A percentile compares a stretch with the other conserved stretches of the same genome.
These are phyloP conservation scores for Trametes gibbosa DNA, from an alignment of 768 basidiomycete genomes.

Conservation along the genomic window DNA sequence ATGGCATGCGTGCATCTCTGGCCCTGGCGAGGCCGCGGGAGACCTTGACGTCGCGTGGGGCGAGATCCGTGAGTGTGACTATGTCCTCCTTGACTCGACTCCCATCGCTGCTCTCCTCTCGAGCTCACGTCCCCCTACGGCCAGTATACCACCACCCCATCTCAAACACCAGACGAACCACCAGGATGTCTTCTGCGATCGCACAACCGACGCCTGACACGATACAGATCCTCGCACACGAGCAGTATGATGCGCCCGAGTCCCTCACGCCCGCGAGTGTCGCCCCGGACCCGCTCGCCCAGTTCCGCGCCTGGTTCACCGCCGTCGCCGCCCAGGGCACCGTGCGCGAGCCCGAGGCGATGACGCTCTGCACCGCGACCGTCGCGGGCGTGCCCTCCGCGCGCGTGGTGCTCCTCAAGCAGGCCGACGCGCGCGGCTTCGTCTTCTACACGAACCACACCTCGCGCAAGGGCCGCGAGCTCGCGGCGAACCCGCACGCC, in stretches of 20 bases:
- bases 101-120: not conserved
- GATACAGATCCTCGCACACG: conserved; percentile 67
- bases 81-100: conserved; percentile 13
- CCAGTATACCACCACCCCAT: not conserved
- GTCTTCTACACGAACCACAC: conserved; percentile 97
- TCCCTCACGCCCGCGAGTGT: conserved; percentile 62
- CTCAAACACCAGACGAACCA: not conserved
- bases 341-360: conserved; percentile 87
- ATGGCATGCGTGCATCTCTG: not conserved
- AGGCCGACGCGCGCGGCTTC: conserved; percentile 86
- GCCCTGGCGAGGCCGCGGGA: not conserved
- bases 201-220: conserved; percentile 50
- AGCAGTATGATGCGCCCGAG: conserved; percentile 73
- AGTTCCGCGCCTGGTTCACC: conserved; percentile 87
- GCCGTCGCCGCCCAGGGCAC: conserved; percentile 48
- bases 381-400: conserved; percentile 76
- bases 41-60: not conserved
- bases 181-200: conserved; percentile 26
- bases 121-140: not conserved
- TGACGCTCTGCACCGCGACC: conserved; percentile 77
- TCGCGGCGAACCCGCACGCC: conserved; percentile 73
- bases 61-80: not conserved
- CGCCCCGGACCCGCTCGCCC: conserved; percentile 67
- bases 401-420: conserved; percentile 88
- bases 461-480: conserved; percentile 86